Evolutionary conservation across 1,284 basidiomycete genomes (phyloP).

Genomic region (Clitocybe nebularis): DNA sequence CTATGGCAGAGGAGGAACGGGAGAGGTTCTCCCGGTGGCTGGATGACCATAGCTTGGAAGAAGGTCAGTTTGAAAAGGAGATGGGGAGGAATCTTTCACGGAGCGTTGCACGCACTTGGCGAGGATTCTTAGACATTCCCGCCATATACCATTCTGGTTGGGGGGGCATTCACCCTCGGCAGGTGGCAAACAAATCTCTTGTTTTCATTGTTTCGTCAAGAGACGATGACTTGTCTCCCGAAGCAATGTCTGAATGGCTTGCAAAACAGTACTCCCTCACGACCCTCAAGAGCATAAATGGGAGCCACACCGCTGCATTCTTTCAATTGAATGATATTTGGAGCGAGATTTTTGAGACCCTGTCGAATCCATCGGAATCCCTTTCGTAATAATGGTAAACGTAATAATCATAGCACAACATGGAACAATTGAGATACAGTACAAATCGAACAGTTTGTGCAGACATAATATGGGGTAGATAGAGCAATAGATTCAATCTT

Average conservation of each 20-base stretch:
- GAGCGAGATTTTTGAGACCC: conserved; percentile 33
- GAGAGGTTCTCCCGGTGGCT: conserved; percentile 38
- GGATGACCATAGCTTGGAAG: conserved; percentile 32
- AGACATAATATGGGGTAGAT: conserved; percentile 21
- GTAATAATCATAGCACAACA: conserved; percentile 1
- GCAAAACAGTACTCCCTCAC: conserved; percentile 35
- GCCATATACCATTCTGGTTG: conserved; percentile 48
- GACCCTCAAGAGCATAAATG: conserved; percentile 33
- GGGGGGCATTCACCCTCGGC: conserved; percentile 41
- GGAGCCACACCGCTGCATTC: conserved; percentile 43
- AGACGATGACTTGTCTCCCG: conserved; percentile 34
- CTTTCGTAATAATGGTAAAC: neutral
- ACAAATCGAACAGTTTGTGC: conserved; percentile 11
- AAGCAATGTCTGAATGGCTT: conserved; percentile 44
- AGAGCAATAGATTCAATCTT: conserved; percentile 45
- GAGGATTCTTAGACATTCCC: conserved; percentile 44
- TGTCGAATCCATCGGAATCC: neutral
- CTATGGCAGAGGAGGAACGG: conserved; percentile 39
- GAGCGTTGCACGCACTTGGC: conserved; percentile 49
- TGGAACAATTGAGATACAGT: conserved; percentile 11
- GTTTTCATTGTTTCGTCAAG: conserved; percentile 40
- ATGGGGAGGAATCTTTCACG: conserved; percentile 39
- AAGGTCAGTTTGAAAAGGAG: conserved; percentile 38
- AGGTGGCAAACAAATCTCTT: conserved; percentile 38
- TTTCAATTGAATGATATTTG: conserved; percentile 43